phyloP scores from a whole-genome alignment of 164 flowering plant species.

The Brasenia schreberi region DNA sequence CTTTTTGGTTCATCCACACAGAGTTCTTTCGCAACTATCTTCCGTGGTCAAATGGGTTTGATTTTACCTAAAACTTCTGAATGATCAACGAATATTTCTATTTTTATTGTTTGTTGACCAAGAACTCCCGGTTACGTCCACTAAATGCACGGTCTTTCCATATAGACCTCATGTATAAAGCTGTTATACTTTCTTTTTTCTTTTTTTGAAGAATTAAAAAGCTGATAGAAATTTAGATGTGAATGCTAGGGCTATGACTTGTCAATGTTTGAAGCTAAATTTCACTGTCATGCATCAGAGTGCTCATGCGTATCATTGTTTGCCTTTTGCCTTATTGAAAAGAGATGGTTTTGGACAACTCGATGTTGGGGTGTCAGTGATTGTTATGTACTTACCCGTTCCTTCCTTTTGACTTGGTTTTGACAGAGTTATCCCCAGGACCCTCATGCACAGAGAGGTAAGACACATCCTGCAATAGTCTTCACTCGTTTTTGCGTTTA shows the following conservation, averaged over 20 bases:
- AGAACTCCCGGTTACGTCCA: neutral
- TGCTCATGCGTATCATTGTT: neutral
- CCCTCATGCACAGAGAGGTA: constrained; percentile 87
- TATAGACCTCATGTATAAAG: neutral
- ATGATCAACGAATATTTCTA: neutral
- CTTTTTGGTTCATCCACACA: no score
- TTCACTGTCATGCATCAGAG: neutral
- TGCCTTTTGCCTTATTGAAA: neutral
- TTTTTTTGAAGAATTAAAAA: no score
- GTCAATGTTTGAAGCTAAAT: neutral
- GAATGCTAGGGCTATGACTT: neutral
- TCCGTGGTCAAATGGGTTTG: no score
- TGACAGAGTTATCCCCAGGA: constrained; percentile 81
- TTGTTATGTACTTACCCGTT: neutral
- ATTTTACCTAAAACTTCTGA: no score
- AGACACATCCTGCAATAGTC: neutral
- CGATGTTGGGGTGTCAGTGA: neutral
- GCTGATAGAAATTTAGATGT: neutral
- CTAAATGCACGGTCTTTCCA: neutral
- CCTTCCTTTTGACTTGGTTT: neutral
- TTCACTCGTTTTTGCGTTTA: neutral
- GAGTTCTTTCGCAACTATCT: no score
- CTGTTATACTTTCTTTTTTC: neutral
- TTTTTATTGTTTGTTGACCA: neutral
- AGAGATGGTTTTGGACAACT: neutral